Percentiles rank a stretch among this genome's conserved stretches.
Conservation (phyloP, 192 early-diverging fungal species). For the Coemansia aciculifera region DNA sequence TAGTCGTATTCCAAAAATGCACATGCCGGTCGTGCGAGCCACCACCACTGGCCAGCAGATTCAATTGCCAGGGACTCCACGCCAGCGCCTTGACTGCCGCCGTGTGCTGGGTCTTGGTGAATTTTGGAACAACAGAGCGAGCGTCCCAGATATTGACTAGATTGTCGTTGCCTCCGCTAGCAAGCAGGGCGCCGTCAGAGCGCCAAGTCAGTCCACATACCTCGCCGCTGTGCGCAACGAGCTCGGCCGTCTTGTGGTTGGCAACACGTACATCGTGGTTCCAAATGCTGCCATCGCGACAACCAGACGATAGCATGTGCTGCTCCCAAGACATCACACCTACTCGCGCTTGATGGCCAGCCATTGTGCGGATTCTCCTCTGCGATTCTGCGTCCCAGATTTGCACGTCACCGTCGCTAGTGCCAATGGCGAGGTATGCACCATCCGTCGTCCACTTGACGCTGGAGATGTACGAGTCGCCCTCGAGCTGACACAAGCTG, state of each 20-base stretch:
- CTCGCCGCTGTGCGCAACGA: slow-evolving; percentile 70
- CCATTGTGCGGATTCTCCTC: slow-evolving; percentile 78
- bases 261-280: slow-evolving; percentile 92
- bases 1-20: slow-evolving; percentile 90
- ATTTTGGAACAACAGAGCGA: slow-evolving; percentile 63
- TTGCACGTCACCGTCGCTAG: slow-evolving; percentile 76
- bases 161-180: slow-evolving; percentile 96
- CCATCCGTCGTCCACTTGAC: slow-evolving; percentile 77
- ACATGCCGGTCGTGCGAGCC: slow-evolving; percentile 88
- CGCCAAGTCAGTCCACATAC: slow-evolving; percentile 93
- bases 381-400: slow-evolving; percentile 86
- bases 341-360: slow-evolving; percentile 75
- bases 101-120: slow-evolving; percentile 70
- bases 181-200: slow-evolving; percentile 72
- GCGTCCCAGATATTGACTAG: slow-evolving; percentile 88
- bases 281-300: slow-evolving; percentile 88
- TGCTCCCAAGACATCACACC: slow-evolving; percentile 86
- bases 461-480: slow-evolving; percentile 63
- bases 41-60: slow-evolving; percentile 86
- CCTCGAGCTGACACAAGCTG: slow-evolving; percentile 51
- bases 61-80: slow-evolving; percentile 91
- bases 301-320: slow-evolving; percentile 80
- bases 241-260: slow-evolving; percentile 74
- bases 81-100: slow-evolving; percentile 94
- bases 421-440: slow-evolving; percentile 68